Base-by-base conservation (phyloP, 2,329 filamentous ascomycete genomes). In the Aspergillus sp. region DNA sequence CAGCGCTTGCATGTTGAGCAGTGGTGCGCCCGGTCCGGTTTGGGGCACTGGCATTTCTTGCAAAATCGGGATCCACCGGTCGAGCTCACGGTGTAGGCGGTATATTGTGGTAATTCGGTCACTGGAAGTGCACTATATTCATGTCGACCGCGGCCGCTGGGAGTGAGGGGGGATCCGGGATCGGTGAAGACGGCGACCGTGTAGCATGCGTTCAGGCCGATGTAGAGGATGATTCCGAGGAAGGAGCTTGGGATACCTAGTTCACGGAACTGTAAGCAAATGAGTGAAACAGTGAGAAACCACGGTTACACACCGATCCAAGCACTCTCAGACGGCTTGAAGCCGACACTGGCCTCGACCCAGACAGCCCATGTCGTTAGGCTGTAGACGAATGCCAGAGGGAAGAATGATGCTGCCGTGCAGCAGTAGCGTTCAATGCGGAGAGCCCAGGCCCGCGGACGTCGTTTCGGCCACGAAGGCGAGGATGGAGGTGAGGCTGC, bases 1-100 rank as follows among this genome's bases (percentile, higher is more conserved):
- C 95, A 99, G 71, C 90, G 89, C 67, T 89, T 87, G 79, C 95
- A 99, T 3, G 92, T 96, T 10, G 92, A 96, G 83, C 95, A 99
- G 81, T 99, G 95, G 77, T 99, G 95, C 32, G 94, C 88, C 62
- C 95, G 91, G 78, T 99, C 95, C 44, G 95, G 95, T 80, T 99
- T 99, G 64, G 90, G 87, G 55, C 89, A 89, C 79, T 96, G 91
- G 77, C 95, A 99, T 80, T 99, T 99, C 80, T 98, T 98, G 84
- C 95, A 99, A 81, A 90, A 98, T 58, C 95, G 87, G 55, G 90
- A 80, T 70, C 90, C 90, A 69, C 95, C 95, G 44, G 91, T 92
- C 59, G 91, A 89, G 78, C 95, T 99, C 72, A 97, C 95, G 1
- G 94, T 98, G 71, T 96, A 90, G 39, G 90, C 90, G 8, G 90